Conservation (phyloP, 345 rosid species). For the Angophora floribunda region DNA sequence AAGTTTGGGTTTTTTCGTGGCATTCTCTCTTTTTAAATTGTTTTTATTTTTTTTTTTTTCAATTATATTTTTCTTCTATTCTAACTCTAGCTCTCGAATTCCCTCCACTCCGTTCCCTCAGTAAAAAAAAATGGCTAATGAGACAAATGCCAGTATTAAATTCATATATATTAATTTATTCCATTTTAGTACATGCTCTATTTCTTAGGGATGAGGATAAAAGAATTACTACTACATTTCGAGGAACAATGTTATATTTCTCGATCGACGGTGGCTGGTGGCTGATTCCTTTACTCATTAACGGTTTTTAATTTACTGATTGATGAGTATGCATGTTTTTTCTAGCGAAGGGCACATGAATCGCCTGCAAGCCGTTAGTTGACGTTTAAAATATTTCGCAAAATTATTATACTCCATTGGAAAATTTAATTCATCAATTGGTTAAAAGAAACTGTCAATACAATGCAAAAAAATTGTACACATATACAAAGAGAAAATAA, state of each 20-base stretch:
- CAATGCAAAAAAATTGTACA: neutral
- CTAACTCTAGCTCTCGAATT: too few species aligned
- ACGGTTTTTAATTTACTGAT: neutral
- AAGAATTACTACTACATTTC: neutral
- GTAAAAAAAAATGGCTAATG: too few species aligned
- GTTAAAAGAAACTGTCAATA: neutral
- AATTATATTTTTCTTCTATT: too few species aligned
- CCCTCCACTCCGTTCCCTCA: too few species aligned
- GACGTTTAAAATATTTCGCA: neutral
- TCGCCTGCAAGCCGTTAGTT: rapidly evolving
- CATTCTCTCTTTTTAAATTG: too few species aligned
- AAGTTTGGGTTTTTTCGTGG: too few species aligned
- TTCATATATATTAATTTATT: neutral
- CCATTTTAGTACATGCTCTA: neutral
- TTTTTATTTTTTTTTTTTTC: too few species aligned
- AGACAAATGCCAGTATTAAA: too few species aligned
- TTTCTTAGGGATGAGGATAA: neutral
- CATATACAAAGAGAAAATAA: neutral
- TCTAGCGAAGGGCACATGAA: rapidly evolving
- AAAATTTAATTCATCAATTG: neutral
- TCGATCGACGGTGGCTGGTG: neutral
- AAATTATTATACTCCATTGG: neutral
- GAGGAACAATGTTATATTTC: neutral
- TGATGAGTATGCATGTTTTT: rapidly evolving
- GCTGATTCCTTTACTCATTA: neutral